Evolutionary conservation across 116 monocot genomes (phyloP).

Genomic region (Zostera marina): DNA sequence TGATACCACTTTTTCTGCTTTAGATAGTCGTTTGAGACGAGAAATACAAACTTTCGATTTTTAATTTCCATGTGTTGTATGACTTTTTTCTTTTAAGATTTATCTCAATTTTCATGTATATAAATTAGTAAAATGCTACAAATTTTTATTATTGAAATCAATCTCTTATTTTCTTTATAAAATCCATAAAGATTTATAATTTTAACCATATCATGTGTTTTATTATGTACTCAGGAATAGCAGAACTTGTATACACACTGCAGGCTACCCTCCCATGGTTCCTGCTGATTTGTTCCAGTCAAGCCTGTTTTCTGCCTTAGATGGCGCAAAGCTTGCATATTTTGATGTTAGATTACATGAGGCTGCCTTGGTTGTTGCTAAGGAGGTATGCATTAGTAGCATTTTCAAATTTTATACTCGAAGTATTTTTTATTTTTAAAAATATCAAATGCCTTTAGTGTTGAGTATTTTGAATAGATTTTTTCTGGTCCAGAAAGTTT

Average conservation of each 20-base stretch:
- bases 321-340: constrained; percentile 54
- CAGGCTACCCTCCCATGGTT: constrained; percentile 63
- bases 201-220: neutral
- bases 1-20: neutral
- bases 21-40: neutral
- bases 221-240: constrained; percentile 45
- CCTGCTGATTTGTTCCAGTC: constrained; percentile 46
- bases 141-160: neutral
- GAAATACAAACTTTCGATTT: neutral
- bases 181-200: neutral
- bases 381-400: constrained; percentile 43
- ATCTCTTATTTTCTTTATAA: neutral
- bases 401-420: neutral
- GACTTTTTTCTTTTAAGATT: too few relatives aligned
- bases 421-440: neutral
- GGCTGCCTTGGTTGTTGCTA: constrained; percentile 68
- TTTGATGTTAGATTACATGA: constrained; percentile 84
- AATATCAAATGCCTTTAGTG: neutral
- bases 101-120: too few relatives aligned
- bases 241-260: constrained; percentile 88
- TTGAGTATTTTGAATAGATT: neutral
- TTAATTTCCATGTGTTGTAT: neutral
- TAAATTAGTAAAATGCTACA: neutral
- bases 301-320: constrained; percentile 55
- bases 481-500: neutral